Evolutionary conservation across 768 basidiomycete species (phyloP), one percentile per base, ranked within the genome.

Genomic region (Pisolithus sp.): DNA sequence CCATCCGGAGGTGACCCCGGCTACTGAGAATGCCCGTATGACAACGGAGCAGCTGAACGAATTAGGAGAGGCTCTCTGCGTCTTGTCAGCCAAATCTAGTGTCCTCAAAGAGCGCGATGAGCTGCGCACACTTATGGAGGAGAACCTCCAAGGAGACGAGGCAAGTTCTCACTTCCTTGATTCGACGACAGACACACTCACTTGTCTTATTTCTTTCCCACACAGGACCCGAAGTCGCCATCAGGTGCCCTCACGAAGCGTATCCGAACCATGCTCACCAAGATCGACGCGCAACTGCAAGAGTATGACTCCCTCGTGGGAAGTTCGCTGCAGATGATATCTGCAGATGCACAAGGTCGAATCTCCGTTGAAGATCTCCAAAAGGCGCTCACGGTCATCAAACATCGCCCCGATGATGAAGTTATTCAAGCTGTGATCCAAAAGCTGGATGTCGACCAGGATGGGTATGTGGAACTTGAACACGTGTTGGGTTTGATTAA

Each of bases 101-200:
- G 94, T 98, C 34, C 78, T 98, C 52, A 93, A 97, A 72, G 96
- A 99, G 70, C 86, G 95, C 36, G 85, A 88, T 58, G 96, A 98
- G 71, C 79, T 98, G 23, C 83, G 84, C 30, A 78, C 77, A 7
- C 74, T 99, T n/a, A 92, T 98, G 86, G 85, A 93, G 60, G 93
- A 97, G 71, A 96, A 95, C 68, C 65, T 93, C 53, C 79, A 84
- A 61, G 85, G 90, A 4, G 92, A 93, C 65, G 89, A 93, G 75
- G 91, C 88, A 59, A 49, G 67, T 2, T 9, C 9, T 15, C 5
- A 12, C 4, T 49, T 28, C 37, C 38, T 46, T 28, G 37, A 48
- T n/a, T 20, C 31, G 46, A 41, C 21, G 43, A 41, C 34, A 43
- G 49, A 46, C 48, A 12, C 12, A 21, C n/a, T 23, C 12, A 20